A percentile compares a stretch with the other conserved stretches of the same genome.
Evolutionary conservation across 2,329 filamentous ascomycete genomes (phyloP).

Genomic region (Gremmenia infestans): DNA sequence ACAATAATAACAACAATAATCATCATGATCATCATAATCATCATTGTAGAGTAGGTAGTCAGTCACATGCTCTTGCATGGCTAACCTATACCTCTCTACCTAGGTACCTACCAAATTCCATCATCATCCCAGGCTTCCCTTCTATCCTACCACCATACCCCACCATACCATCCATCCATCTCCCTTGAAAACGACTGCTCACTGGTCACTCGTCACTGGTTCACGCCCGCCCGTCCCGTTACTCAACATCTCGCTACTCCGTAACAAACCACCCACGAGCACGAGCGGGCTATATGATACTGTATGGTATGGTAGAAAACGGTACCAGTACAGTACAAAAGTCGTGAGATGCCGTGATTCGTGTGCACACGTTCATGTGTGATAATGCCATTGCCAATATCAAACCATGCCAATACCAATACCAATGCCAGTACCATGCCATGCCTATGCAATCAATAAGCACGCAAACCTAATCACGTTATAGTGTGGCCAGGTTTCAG

Average conservation of each 20-base stretch:
- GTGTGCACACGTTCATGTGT: neutral
- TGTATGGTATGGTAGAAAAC: no score
- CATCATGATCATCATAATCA: neutral
- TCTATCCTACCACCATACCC: neutral
- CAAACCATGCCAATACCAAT: no score
- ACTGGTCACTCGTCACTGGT: constrained; percentile 2
- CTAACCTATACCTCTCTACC: neutral
- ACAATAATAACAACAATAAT: constrained; percentile 4
- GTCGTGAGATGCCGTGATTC: neutral
- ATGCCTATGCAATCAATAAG: no score
- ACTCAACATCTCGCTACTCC: constrained; percentile 12
- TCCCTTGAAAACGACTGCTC: neutral
- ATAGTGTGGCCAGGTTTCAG: neutral
- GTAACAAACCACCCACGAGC: no score
- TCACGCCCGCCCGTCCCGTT: neutral
- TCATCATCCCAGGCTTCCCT: neutral
- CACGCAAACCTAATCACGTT: constrained; percentile 2
- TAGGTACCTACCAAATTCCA: neutral
- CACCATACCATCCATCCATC: neutral
- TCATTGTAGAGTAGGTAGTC: no score
- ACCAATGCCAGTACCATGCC: no score
- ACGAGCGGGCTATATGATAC: no score
- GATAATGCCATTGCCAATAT: neutral
- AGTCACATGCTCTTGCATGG: constrained; percentile 8
- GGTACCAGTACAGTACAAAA: neutral